These are phyloP conservation scores for Ceratocystis lukuohia DNA, from an alignment of 2,329 filamentous ascomycete genomes.

Conservation along the genomic window DNA sequence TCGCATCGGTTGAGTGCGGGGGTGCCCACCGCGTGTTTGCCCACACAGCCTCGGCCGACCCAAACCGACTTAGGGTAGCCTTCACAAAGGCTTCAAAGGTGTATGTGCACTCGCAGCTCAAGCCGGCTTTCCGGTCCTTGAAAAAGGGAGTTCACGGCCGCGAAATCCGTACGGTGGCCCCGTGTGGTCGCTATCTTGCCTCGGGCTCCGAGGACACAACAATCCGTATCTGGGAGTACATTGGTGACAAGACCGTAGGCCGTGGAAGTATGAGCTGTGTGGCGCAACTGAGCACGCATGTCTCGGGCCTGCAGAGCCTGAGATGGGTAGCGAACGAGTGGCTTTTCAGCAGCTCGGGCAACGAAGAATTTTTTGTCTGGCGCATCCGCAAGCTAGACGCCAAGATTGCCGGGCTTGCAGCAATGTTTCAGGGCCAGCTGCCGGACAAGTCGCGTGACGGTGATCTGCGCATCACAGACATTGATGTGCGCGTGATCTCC, in stretches of 20 bases:
- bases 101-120: constrained; percentile 34
- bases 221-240: constrained; percentile 58
- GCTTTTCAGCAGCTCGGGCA: constrained; percentile 75
- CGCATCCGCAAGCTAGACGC: constrained; percentile 43
- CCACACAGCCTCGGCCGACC: constrained; percentile 23
- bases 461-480: constrained; percentile 71
- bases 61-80: constrained; percentile 40
- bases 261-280: constrained; percentile 34
- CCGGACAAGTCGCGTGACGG: constrained; percentile 37
- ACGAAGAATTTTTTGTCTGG: constrained; percentile 87
- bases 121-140: constrained; percentile 20
- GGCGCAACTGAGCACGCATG: constrained; percentile 61
- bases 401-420: constrained; percentile 36
- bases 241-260: constrained; percentile 11
- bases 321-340: constrained; percentile 59
- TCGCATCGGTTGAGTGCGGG: constrained; percentile 65
- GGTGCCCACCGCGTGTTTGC: constrained; percentile 71
- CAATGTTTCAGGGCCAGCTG: constrained; percentile 43
- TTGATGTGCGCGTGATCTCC: constrained; percentile 41
- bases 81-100: constrained; percentile 58
- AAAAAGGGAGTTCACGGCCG: constrained; percentile 64
- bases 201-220: constrained; percentile 61
- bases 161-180: constrained; percentile 52
- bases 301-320: constrained; percentile 68
- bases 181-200: constrained; percentile 31